phyloP scores from a whole-genome alignment of 805 yeast genomes.

The Yamadazyma akitaensis region DNA sequence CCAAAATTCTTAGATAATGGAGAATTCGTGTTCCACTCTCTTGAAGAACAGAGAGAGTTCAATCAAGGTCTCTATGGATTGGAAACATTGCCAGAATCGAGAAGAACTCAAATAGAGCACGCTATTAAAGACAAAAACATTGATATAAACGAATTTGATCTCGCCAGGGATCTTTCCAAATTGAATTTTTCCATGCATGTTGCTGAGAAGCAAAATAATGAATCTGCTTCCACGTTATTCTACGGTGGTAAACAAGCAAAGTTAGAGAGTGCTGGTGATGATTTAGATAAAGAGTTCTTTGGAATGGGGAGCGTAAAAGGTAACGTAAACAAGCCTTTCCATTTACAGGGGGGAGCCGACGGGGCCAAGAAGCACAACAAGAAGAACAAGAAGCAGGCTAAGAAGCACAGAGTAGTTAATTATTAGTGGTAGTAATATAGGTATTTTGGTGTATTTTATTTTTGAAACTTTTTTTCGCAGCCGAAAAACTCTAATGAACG shows the following conservation, averaged over 20 bases:
- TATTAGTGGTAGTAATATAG: conserved; percentile 5
- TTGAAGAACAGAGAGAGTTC: conserved; percentile 46
- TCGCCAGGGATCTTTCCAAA: conserved; percentile 64
- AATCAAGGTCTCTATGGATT: conserved; percentile 73
- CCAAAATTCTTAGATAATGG: conserved; percentile 60
- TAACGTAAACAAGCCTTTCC: conserved; percentile 69
- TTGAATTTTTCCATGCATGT: conserved; percentile 80
- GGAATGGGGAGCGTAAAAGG: conserved; percentile 63
- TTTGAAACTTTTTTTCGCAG: background rate
- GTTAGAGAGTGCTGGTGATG: conserved; percentile 71
- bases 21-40: conserved; percentile 51
- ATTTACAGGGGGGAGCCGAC: conserved; percentile 37
- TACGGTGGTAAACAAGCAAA: conserved; percentile 86
- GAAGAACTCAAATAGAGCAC: conserved; percentile 64
- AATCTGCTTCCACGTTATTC: conserved; percentile 45
- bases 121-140: conserved; percentile 63
- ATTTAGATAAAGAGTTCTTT: conserved; percentile 84
- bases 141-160: conserved; percentile 50
- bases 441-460: background rate
- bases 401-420: conserved; percentile 36
- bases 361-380: conserved; percentile 63
- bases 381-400: conserved; percentile 67
- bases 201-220: conserved; percentile 27
- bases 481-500: conserved; percentile 20
- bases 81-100: conserved; percentile 61